Base-by-base conservation (phyloP, 257 asterid genomes). In the Solanum sitiens region DNA sequence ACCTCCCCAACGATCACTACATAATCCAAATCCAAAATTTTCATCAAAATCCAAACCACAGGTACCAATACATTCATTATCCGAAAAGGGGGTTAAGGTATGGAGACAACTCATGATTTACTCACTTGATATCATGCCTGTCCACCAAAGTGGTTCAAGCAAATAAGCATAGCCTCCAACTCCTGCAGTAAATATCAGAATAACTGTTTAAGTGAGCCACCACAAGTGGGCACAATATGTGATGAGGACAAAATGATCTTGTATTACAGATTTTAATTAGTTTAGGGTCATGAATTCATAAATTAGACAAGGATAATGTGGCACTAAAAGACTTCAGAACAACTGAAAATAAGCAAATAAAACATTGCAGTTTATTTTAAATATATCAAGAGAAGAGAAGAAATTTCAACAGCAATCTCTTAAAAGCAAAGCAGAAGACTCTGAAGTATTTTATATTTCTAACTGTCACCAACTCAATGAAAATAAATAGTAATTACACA, bases 1-100 rank as follows among this genome's bases (percentile, higher is more conserved):
- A 94, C 92, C 89, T 93, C 95, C 84, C 96, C 96, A 86, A 89
- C n/a, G 75, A 93, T 73, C 98, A 94, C 98, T 94, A 92, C 59
- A 86, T 87, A 88, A 70, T 70, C 80, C 85, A 77, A 61, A 59
- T 18, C 27, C 6, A 61, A 77, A 45, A 5, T 20, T 27, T 53
- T 68, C 33, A 23, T 47, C 27, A 35, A 56, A 23, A 25, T 37
- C 25, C 35, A 42, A 87, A 80, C 86, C n/a, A 56, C 45, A 79
- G 71, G 45, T 37, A 23, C 50, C 47, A 65, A 59, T 79, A 14
- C 20, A 83, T 76, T 59, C 35, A 67, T 25, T 23, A 15, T 63
- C 27, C 45, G 5, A 20, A 44, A 86, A 87, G 50, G 5, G 80
- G 37, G 45, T 47, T 47, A 47, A 18, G 44, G 18, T 16, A 30